These are phyloP conservation scores for Panicum hallii DNA, from an alignment of 202 grass and related monocot genomes.

Conservation along the genomic window DNA sequence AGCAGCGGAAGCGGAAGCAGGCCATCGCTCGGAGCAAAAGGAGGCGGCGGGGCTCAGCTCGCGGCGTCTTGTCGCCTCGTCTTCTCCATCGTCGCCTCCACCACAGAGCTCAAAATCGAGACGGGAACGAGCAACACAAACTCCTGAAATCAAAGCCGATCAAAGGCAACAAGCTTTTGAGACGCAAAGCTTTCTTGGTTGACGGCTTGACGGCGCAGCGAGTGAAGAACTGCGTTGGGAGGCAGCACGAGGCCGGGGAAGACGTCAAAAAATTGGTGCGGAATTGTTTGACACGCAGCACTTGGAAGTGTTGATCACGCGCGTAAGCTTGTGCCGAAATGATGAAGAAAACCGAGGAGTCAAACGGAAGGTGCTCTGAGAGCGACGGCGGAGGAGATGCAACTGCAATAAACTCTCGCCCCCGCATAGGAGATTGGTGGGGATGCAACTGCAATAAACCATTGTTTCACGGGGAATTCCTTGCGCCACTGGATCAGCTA, in stretches of 20 bases:
- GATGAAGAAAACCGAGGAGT: slow-evolving; percentile 16
- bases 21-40: slow-evolving; percentile 22
- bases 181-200: neutral
- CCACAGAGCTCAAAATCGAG: slow-evolving; percentile 6
- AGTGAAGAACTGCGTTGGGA: neutral
- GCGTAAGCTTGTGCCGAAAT: neutral
- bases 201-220: neutral
- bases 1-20: slow-evolving; percentile 49
- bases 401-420: slow-evolving; percentile 3
- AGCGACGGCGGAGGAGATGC: slow-evolving; percentile 40
- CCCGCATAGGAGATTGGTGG: too few species aligned
- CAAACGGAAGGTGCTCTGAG: slow-evolving; percentile 43
- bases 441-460: too few species aligned
- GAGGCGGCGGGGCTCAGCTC: slow-evolving; percentile 18
- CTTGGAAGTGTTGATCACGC: neutral
- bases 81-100: slow-evolving; percentile 12
- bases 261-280: neutral
- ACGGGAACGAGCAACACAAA: neutral
- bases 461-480: too few species aligned
- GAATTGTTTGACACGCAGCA: slow-evolving; percentile 14
- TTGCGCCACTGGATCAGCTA: too few species aligned
- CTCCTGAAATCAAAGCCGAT: slow-evolving; percentile 12
- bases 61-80: neutral
- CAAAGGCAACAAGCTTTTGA: neutral
- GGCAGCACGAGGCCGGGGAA: neutral